These are phyloP conservation scores for Blastobotrys serpentis DNA, from an alignment of 1,139 yeast genomes.

Conservation along the genomic window DNA sequence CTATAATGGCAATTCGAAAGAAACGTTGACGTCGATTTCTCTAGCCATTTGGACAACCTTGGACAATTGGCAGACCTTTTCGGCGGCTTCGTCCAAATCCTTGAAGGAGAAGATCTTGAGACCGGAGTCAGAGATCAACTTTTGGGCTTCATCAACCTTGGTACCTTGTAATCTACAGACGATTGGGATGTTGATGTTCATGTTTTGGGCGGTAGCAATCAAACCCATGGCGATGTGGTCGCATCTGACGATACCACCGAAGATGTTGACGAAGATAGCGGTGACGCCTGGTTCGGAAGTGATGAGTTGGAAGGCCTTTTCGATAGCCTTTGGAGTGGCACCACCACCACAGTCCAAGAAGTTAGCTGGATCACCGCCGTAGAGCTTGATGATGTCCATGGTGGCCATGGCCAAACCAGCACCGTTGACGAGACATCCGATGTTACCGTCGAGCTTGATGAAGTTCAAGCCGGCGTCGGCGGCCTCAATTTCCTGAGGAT, in stretches of 20 bases:
- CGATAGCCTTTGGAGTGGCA: slow-evolving; percentile 97
- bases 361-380: slow-evolving; percentile 99
- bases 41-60: slow-evolving; percentile 50
- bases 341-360: slow-evolving; percentile 99
- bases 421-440: slow-evolving; percentile 98
- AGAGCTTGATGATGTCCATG: slow-evolving; percentile 97
- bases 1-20: slow-evolving; percentile 49
- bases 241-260: slow-evolving; percentile 99
- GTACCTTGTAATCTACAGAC: slow-evolving; percentile 99
- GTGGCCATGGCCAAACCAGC: slow-evolving; percentile 99
- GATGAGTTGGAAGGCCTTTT: slow-evolving; percentile 93
- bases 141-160: slow-evolving; percentile 84
- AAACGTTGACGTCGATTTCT: slow-evolving; percentile 49
- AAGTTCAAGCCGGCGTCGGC: slow-evolving; percentile 88
- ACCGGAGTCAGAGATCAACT: slow-evolving; percentile 84
- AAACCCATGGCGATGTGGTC: slow-evolving; percentile 98
- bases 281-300: slow-evolving; percentile 85
- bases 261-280: slow-evolving; percentile 96
- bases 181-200: slow-evolving; percentile 88
- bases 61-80: slow-evolving; percentile 81
- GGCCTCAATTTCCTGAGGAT: slow-evolving; percentile 95
- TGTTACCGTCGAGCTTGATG: slow-evolving; percentile 96
- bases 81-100: slow-evolving; percentile 97
- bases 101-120: slow-evolving; percentile 88
- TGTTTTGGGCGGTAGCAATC: slow-evolving; percentile 87